Percentiles rank a stretch among this genome's conserved stretches.
Evolutionary conservation across 805 yeast species (phyloP).

Genomic region (Candida silvicultrix): DNA sequence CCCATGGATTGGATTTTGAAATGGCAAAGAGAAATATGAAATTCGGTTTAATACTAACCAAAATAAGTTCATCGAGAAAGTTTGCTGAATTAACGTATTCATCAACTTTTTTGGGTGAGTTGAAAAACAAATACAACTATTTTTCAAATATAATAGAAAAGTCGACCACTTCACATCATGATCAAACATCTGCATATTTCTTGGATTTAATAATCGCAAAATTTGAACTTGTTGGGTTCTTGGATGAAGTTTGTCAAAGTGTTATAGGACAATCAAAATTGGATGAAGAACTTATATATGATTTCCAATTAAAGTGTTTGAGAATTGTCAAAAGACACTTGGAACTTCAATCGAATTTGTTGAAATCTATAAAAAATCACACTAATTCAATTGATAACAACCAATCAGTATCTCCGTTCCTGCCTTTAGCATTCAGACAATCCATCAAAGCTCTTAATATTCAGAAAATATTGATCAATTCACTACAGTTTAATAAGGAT

Average conservation of each 20-base stretch:
- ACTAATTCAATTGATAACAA: conserved; percentile 19
- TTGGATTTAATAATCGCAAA: conserved; percentile 27
- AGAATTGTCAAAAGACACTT: conserved; percentile 29
- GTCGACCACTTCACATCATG: conserved; percentile 7
- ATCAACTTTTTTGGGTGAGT: neutral
- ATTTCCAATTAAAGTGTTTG: conserved; percentile 33
- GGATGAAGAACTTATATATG: conserved; percentile 26
- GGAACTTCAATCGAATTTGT: conserved; percentile 7
- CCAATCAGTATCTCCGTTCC: conserved; percentile 17
- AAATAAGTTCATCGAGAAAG: conserved; percentile 10
- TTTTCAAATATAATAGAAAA: conserved; percentile 2
- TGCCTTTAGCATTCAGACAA: conserved; percentile 25
- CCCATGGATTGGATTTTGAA: conserved; percentile 3
- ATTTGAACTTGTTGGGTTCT: conserved; percentile 29
- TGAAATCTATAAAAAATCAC: conserved; percentile 9
- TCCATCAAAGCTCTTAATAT: conserved; percentile 20
- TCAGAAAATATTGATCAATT: conserved; percentile 22
- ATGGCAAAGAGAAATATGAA: conserved; percentile 19
- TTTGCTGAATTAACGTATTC: neutral
- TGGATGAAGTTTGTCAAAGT: conserved; percentile 25
- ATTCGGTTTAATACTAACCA: conserved; percentile 19
- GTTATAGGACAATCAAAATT: neutral
- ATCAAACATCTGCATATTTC: conserved; percentile 14
- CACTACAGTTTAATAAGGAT: conserved; percentile 20
- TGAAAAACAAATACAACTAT: neutral